These are phyloP conservation scores for Tritrichomonas foetus DNA, from an alignment of 208 protist species.

Conservation along the genomic window DNA sequence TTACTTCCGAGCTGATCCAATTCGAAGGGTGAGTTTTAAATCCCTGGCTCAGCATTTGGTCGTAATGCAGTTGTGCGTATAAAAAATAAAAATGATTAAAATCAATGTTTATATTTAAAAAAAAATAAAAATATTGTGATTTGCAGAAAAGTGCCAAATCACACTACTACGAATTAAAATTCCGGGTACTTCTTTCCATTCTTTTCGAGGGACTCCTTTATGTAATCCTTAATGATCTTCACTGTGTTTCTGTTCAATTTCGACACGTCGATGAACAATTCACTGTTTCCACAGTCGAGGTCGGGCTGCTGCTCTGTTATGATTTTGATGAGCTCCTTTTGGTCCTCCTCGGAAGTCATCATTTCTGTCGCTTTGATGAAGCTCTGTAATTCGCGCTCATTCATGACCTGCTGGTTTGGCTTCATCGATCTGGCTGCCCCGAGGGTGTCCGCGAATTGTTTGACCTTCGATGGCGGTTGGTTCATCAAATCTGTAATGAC, in stretches of 20 bases:
- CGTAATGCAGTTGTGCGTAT: too few species aligned
- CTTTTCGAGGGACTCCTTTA: not conserved
- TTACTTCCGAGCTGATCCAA: too few species aligned
- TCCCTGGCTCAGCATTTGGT: too few species aligned
- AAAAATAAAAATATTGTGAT: too few species aligned
- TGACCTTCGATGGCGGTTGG: not conserved
- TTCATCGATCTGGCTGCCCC: not conserved
- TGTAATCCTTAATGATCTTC: not conserved
- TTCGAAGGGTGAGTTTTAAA: too few species aligned
- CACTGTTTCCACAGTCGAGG: not conserved
- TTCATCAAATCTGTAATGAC: not conserved
- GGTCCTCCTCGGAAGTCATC: not conserved
- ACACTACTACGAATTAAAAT: too few species aligned
- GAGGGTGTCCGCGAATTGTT: not conserved
- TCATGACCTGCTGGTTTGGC: not conserved
- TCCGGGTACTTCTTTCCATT: not conserved
- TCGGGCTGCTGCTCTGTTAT: not conserved
- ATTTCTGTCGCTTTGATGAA: not conserved
- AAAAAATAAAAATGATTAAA: too few species aligned
- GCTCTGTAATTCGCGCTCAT: not conserved
- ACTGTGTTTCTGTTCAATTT: not conserved
- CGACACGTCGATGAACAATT: not conserved
- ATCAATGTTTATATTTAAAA: too few species aligned
- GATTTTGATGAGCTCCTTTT: constrained; percentile 6
- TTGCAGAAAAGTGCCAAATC: too few species aligned